phyloP scores from a whole-genome alignment of 306 rosid genomes.

The Rosa chinensis region DNA sequence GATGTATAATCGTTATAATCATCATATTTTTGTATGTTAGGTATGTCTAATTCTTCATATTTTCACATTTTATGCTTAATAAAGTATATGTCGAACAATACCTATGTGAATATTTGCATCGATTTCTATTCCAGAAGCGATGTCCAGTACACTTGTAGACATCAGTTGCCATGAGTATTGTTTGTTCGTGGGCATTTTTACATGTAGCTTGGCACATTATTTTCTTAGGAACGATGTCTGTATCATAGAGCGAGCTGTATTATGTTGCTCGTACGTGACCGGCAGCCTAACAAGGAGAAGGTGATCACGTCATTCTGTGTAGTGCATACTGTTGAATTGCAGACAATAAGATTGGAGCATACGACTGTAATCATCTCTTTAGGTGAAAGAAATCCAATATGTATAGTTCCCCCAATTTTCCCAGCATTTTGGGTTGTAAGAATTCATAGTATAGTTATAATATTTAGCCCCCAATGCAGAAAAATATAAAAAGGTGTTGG shows the following conservation, averaged over 20 bases:
- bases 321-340: not conserved
- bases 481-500: not conserved
- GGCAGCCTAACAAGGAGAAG: slow-evolving; percentile 14
- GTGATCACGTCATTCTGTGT: not conserved
- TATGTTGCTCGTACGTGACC: slow-evolving; percentile 13
- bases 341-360: slow-evolving; percentile 25
- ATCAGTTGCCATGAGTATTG: no score
- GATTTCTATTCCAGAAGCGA: no score
- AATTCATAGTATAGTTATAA: not conserved
- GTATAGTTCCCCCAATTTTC: slow-evolving; percentile 20
- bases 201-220: no score
- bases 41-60: no score
- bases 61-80: no score
- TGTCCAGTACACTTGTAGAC: no score
- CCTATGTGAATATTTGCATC: no score
- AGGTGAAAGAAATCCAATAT: slow-evolving; percentile 1
- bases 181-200: no score
- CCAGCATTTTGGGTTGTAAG: slow-evolving; percentile 22
- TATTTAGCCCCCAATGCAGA: not conserved
- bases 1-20: no score
- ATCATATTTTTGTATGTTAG: no score
- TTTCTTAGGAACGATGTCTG: no score
- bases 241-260: slow-evolving; percentile 11
- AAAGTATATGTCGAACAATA: no score
- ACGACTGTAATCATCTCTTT: slow-evolving; percentile 23